A percentile compares a stretch with the other conserved stretches of the same genome.
phyloP scores from a whole-genome alignment of 73 alveolate genomes.

The Halteria grandinella region DNA sequence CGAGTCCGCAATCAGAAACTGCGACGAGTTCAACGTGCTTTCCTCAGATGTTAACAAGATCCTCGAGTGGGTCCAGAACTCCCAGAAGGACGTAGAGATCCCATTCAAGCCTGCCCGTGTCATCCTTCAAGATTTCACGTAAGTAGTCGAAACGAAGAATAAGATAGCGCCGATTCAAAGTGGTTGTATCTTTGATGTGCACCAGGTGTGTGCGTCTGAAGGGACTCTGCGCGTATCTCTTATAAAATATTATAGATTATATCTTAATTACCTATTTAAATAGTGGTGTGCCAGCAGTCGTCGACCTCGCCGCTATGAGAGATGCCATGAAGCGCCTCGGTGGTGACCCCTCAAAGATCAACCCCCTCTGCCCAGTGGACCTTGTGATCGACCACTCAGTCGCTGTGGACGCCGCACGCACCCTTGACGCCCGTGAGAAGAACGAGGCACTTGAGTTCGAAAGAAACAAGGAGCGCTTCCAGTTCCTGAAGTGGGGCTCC shows the following conservation, averaged over 20 bases:
- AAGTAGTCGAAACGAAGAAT: too few species aligned
- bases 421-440: constrained; percentile 76
- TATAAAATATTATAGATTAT: not conserved
- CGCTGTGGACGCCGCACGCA: constrained; percentile 84
- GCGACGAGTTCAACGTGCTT: constrained; percentile 82
- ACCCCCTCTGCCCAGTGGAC: constrained; percentile 93
- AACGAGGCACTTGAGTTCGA: constrained; percentile 84
- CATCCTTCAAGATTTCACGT: constrained; percentile 88
- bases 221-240: too few species aligned
- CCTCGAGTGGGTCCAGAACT: constrained; percentile 79
- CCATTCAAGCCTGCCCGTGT: constrained; percentile 95
- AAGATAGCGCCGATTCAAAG: too few species aligned
- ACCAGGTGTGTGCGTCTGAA: too few species aligned
- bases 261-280: not conserved
- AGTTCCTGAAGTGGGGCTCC: constrained; percentile 93
- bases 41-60: constrained; percentile 82
- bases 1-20: constrained; percentile 88
- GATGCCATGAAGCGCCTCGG: constrained; percentile 91
- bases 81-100: constrained; percentile 70
- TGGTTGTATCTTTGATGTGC: too few species aligned
- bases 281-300: constrained; percentile 94
- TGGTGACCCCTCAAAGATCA: constrained; percentile 80
- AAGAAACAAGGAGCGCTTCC: constrained; percentile 87
- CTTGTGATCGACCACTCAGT: constrained; percentile 90
- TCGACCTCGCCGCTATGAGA: constrained; percentile 94